Base-by-base conservation (phyloP, 805 yeast genomes). In the Cephaloascus albidus region DNA sequence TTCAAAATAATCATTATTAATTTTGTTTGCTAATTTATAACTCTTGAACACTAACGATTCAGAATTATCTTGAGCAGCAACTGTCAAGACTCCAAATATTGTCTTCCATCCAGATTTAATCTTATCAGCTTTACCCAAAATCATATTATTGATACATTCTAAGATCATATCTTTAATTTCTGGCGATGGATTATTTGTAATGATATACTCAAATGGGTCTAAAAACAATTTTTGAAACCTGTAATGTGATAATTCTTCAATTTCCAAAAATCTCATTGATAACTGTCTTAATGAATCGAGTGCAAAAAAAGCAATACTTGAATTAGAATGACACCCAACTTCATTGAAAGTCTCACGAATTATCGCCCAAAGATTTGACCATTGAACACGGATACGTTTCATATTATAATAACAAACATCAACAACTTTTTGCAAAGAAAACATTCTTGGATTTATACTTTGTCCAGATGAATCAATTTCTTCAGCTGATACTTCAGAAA, bases 401-500 rank as follows among this genome's bases (percentile, higher is more conserved):
- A 93, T 93, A 57, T 94, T 94, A 66, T 94, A 93, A 60, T 93
- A 90, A 61, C 97, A 90, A 34, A 93, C 95, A 60, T 94, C 98
- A 38, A 93, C 95, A 71, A 93, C 85, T 55, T 93, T 93, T 54
- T 88, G 97, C 45, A 93, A 64, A 0, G 97, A 85, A 55, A 86
- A 94, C 61, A 87, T 81, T 56, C 98, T 72, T 31, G 97, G 98
- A 44, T 85, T 78, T 4, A 73, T 68, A 35, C 89, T 80, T 52
- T 78, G 78, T 4, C 88, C 89, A 1, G 95, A 83, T 0, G 94
- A 82, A 45, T 85, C 88, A 44, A 93, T 87, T 58, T 93, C 99
- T 52, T 89, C 97, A 33, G 77, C 65, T 0, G 96, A 85, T 20
- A 93, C 95, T 43, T 78, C 85, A 3, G 95, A 78, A 44, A 93